Conservation (phyloP, 257 asterid species). For the Catharanthus roseus region DNA sequence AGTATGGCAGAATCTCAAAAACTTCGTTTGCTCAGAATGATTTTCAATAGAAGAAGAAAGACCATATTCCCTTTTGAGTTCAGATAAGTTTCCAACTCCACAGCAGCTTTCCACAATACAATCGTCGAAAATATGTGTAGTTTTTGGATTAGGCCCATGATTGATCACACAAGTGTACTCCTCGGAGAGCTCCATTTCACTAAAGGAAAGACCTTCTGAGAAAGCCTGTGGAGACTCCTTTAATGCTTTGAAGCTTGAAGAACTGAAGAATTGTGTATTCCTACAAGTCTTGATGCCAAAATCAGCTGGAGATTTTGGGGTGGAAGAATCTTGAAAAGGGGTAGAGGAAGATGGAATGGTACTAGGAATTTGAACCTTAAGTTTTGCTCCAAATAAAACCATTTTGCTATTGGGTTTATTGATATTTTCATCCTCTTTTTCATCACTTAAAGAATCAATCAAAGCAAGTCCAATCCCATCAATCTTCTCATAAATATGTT, state of each 20-base stretch:
- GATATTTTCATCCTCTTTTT: slow-evolving; percentile 15
- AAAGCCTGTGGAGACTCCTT: slow-evolving; percentile 24
- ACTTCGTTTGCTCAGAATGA: slow-evolving; percentile 25
- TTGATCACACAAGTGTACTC: slow-evolving; percentile 88
- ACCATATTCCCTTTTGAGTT: slow-evolving; percentile 19
- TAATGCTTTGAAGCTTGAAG: too few species aligned
- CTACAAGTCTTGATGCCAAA: slow-evolving; percentile 82
- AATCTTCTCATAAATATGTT: slow-evolving; percentile 25
- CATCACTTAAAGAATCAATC: slow-evolving; percentile 46
- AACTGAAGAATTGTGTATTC: slow-evolving; percentile 12
- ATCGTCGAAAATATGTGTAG: slow-evolving; percentile 72
- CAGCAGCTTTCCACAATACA: slow-evolving; percentile 62
- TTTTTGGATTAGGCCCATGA: slow-evolving; percentile 85
- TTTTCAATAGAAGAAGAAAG: slow-evolving; percentile 19
- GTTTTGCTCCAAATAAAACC: slow-evolving; percentile 70
- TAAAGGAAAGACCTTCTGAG: slow-evolving; percentile 49
- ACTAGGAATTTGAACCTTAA: slow-evolving; percentile 75
- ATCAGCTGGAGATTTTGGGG: slow-evolving; percentile 74
- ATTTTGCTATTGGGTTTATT: slow-evolving; percentile 44
- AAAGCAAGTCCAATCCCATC: slow-evolving; percentile 74
- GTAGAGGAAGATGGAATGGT: slow-evolving; percentile 13
- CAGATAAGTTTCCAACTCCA: slow-evolving; percentile 21
- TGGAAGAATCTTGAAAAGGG: slow-evolving; percentile 26
- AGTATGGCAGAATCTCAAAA: slow-evolving; percentile 49
- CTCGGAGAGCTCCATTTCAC: slow-evolving; percentile 93